These are phyloP conservation scores for Prototheca cutis DNA, from an alignment of 163 green algal species.

Conservation along the genomic window DNA sequence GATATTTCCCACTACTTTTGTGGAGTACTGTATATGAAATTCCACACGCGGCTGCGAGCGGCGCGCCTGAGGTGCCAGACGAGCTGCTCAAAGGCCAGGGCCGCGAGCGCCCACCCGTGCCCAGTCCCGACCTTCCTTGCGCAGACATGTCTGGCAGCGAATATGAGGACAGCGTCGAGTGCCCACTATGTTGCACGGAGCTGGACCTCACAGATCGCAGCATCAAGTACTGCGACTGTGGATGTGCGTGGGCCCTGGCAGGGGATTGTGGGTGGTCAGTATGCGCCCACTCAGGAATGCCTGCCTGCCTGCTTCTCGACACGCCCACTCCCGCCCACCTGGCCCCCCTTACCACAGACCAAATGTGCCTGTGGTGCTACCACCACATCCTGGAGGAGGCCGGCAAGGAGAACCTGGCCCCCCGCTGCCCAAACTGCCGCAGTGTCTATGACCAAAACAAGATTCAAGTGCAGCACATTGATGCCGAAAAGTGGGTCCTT, in stretches of 20 bases:
- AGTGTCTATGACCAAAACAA: conserved; percentile 69
- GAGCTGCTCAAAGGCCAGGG: too few species aligned
- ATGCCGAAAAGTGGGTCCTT: conserved; percentile 39
- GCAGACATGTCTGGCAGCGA: background rate
- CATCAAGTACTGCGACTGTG: conserved; percentile 31
- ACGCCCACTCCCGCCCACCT: too few species aligned
- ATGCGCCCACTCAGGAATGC: too few species aligned
- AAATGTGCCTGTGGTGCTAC: conserved; percentile 63
- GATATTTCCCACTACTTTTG: too few species aligned
- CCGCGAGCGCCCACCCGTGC: too few species aligned
- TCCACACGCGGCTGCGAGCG: too few species aligned
- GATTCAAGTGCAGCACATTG: conserved; percentile 55
- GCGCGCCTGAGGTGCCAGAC: too few species aligned
- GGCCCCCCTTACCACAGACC: conserved; percentile 15
- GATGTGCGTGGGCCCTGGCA: too few species aligned
- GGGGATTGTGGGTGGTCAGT: too few species aligned
- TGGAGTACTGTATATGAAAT: too few species aligned
- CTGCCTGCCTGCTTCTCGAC: too few species aligned
- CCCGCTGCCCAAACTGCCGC: conserved; percentile 77
- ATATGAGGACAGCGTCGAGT: conserved; percentile 13
- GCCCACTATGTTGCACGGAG: conserved; percentile 27
- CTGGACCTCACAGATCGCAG: conserved; percentile 29
- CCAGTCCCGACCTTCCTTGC: too few species aligned
- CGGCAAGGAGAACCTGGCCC: conserved; percentile 46
- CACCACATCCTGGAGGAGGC: conserved; percentile 80